Evolutionary conservation across 192 early-diverging fungal species (phyloP).

Genomic region (Funneliformis geosporum): DNA sequence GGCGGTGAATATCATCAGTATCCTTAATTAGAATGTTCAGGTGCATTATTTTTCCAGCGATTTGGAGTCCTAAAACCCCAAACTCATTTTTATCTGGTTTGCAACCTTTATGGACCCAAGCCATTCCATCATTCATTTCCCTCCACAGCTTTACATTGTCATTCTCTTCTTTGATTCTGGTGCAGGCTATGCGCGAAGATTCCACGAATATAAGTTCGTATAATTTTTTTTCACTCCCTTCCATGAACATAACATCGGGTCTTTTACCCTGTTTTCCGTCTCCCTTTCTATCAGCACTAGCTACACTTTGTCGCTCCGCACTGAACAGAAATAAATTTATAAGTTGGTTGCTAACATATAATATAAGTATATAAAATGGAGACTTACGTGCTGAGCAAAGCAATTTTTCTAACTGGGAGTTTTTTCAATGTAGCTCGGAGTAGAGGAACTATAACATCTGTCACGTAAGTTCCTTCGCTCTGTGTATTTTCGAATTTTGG

Average conservation of each 20-base stretch:
- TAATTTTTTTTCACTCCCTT: not conserved
- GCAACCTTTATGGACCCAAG: not conserved
- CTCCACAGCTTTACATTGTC: not conserved
- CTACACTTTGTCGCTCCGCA: slow-evolving; percentile 9
- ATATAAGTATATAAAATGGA: not conserved
- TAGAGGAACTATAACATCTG: not conserved
- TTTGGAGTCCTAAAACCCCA: slow-evolving; percentile 5
- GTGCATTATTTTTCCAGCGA: slow-evolving; percentile 14
- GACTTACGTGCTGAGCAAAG: slow-evolving; percentile 2
- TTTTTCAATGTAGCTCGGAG: not conserved
- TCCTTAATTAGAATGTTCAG: slow-evolving; percentile 10
- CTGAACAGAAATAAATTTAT: not conserved
- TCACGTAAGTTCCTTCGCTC: slow-evolving; percentile 19
- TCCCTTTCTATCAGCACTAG: slow-evolving; percentile 7
- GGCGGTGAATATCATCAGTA: slow-evolving; percentile 4
- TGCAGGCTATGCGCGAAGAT: not conserved
- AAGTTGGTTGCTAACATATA: not conserved
- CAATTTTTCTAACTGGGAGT: not conserved
- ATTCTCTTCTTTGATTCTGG: not conserved
- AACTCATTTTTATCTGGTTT: slow-evolving; percentile 20
- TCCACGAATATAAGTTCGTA: slow-evolving; percentile 17
- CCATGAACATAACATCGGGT: slow-evolving; percentile 19
- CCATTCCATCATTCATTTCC: slow-evolving; percentile 14
- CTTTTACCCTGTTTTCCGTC: not conserved
- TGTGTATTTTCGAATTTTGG: not conserved